Conservation (phyloP, 257 asterid genomes). For the Solanum sparsipilum region DNA sequence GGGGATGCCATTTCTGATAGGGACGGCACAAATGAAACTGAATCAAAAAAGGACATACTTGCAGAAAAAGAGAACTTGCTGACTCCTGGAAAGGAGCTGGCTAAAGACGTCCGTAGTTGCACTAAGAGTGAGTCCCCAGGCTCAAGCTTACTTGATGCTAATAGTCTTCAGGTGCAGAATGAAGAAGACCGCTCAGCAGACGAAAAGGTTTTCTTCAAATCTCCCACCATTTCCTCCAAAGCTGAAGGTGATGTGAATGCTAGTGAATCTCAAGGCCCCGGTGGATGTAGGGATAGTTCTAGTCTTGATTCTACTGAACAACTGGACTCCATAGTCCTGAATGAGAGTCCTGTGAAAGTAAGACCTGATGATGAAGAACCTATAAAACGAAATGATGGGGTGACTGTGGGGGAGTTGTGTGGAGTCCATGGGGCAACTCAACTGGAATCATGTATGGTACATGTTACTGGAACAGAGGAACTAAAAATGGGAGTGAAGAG, state of each 20-base stretch:
- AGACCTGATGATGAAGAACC: conserved; percentile 16
- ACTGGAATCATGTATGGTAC: neutral
- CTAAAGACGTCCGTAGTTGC: neutral
- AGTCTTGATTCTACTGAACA: neutral
- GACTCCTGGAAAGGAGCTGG: neutral
- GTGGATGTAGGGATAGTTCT: neutral
- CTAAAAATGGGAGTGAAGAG: conserved; percentile 13
- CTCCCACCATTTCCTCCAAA: neutral
- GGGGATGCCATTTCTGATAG: neutral
- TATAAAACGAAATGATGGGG: conserved; percentile 9
- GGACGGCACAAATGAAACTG: neutral
- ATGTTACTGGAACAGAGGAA: conserved; percentile 16
- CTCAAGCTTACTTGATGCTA: neutral
- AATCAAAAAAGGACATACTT: neutral
- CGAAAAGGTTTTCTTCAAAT: neutral
- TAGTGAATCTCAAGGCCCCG: neutral
- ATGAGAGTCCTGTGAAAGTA: neutral
- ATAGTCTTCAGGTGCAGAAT: neutral
- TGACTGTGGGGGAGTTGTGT: conserved; percentile 12
- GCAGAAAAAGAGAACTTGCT: neutral
- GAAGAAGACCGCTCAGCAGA: neutral
- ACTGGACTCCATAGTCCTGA: neutral
- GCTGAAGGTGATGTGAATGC: neutral
- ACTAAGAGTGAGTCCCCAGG: neutral
- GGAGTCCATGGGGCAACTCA: neutral